Conservation (phyloP, 345 rosid genomes). For the Eucalyptus virginea region DNA sequence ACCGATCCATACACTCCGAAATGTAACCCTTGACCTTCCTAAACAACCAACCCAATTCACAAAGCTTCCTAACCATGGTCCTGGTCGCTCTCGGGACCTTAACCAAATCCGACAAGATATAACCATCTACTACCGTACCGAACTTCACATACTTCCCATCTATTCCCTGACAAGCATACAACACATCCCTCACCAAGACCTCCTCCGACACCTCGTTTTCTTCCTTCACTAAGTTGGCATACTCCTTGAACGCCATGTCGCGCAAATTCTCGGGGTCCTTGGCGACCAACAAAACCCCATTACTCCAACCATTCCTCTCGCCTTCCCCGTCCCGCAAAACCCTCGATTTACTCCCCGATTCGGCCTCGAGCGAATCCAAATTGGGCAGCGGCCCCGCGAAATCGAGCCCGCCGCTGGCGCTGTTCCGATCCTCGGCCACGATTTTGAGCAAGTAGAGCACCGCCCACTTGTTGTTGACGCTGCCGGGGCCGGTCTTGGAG, state of each 20-base stretch:
- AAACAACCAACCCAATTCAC: constrained; percentile 95
- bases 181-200: constrained; percentile 78
- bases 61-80: constrained; percentile 65
- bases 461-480: constrained; percentile 89
- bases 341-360: constrained; percentile 9
- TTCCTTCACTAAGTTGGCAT: constrained; percentile 50
- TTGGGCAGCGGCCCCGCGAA: constrained; percentile 48
- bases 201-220: constrained; percentile 91
- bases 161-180: constrained; percentile 90
- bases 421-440: constrained; percentile 57
- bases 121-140: constrained; percentile 54
- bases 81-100: constrained; percentile 69
- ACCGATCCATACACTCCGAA: constrained; percentile 66
- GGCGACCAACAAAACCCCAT: constrained; percentile 64
- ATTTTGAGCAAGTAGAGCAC: constrained; percentile 74
- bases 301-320: constrained; percentile 35
- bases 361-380: constrained; percentile 23
- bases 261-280: constrained; percentile 78
- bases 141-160: constrained; percentile 85
- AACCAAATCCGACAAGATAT: constrained; percentile 38
- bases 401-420: constrained; percentile 16
- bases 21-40: constrained; percentile 77
- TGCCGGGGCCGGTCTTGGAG: constrained; percentile 80
- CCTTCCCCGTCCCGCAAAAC: constrained; percentile 9
- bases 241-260: constrained; percentile 74